Evolutionary conservation across 2,329 filamentous ascomycete genomes (phyloP).

Genomic region (Hypoxylon sp.): DNA sequence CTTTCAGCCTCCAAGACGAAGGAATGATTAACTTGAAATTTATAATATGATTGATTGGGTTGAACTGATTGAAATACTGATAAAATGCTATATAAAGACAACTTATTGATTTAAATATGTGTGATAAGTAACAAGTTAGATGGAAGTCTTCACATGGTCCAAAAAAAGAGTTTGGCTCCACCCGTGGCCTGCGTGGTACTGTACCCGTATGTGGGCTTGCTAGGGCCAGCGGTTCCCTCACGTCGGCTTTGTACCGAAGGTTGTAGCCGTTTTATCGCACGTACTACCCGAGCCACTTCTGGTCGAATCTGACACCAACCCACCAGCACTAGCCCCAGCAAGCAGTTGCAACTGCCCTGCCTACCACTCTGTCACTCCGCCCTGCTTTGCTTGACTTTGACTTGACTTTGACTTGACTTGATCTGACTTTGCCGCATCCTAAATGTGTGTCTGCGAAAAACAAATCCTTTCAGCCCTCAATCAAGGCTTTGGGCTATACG

Average conservation of each 20-base stretch:
- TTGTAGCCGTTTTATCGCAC: slow-evolving; percentile 38
- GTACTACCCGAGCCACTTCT: slow-evolving; percentile 31
- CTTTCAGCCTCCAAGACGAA: slow-evolving; percentile 6
- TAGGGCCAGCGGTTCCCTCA: slow-evolving; percentile 30
- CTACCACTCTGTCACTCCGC: slow-evolving; percentile 20
- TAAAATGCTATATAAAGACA: background rate
- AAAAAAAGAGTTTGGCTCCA: slow-evolving; percentile 30
- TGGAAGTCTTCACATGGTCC: slow-evolving; percentile 8
- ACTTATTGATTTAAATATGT: slow-evolving; percentile 7
- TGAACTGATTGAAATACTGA: slow-evolving; percentile 12
- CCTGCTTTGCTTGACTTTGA: slow-evolving; percentile 26
- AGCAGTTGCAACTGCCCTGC: slow-evolving; percentile 19
- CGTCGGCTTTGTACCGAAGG: slow-evolving; percentile 33
- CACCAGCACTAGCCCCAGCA: slow-evolving; percentile 1
- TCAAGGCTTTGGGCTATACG: slow-evolving; percentile 26
- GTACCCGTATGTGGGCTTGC: slow-evolving; percentile 16
- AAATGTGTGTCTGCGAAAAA: slow-evolving; percentile 32
- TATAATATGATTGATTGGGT: slow-evolving; percentile 2
- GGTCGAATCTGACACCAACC: slow-evolving; percentile 29
- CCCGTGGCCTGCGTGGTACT: slow-evolving; percentile 11
- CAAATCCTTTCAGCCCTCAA: slow-evolving; percentile 40
- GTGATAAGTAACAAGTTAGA: slow-evolving; percentile 13
- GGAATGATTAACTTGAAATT: background rate
- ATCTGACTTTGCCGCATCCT: slow-evolving; percentile 21
- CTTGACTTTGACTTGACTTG: background rate